Evolutionary conservation across 306 rosid species (phyloP), one percentile per base, ranked within the genome.

Genomic region (Nissolia schottii): DNA sequence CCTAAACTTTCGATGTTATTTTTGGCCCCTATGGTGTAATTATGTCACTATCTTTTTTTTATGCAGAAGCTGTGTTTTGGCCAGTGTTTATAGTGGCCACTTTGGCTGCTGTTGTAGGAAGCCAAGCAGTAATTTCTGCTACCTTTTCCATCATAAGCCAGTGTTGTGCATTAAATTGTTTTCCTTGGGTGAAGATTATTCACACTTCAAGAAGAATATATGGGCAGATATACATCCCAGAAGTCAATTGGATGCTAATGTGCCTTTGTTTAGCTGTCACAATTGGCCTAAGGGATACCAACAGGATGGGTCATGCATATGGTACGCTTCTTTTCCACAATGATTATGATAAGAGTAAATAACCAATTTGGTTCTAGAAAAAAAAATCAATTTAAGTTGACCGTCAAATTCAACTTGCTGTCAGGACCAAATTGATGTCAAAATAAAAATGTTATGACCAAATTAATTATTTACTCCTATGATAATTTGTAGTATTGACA

Each of bases 221-320:
- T 51, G 96, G 96, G 71, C 96, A 80, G 80, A 84, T 90, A 51
- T 90, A 90, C 89, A 90, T 90, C 62, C 91, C 93, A 25, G 96
- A 90, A 75, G 67, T 84, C 72, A 90, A 90, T 73, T 90, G 96
- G 96, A 78, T 87, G 80, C 28, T 90, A 32, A 87, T 90, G 96
- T 84, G 85, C 88, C 83, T 90, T 48, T 82, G 87, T 80, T 77
- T 87, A 62, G 88, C 85, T 35, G 77, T 90, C 65, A 87, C 93
- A 20, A 68, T 87, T 28, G 89, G 93, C 53, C 75, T 87, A 51
- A 80, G 89, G 80, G 88, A 87, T 74, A 87, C 88, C 43, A 82
- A 84, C 78, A 82, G 46, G 83, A 82, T 90, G 68, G 91, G 89
- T 10, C 89, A 90, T 80, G 96, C 96, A 73, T 85, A 84, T 62